Evolutionary conservation across 345 rosid species (phyloP).

Genomic region (Populus nigra): DNA sequence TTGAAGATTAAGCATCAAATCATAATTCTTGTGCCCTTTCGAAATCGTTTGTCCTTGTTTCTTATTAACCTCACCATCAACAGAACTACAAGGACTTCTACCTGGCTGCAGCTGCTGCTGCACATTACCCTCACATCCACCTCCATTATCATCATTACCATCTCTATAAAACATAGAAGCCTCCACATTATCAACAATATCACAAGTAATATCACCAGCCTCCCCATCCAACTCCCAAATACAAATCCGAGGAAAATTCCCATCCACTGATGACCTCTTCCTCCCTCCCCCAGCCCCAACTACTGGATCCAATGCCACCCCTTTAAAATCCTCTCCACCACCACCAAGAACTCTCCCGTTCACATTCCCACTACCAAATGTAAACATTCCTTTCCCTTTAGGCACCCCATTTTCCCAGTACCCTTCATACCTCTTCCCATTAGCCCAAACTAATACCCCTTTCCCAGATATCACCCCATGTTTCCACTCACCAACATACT

Average conservation of each 20-base stretch:
- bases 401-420: conserved; percentile 69
- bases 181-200: conserved; percentile 74
- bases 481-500: conserved; percentile 61
- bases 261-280: conserved; percentile 28
- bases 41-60: conserved; percentile 62
- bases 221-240: conserved; percentile 52
- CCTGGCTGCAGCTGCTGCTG: not conserved
- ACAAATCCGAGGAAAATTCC: conserved; percentile 69
- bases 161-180: conserved; percentile 58
- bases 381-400: conserved; percentile 53
- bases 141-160: conserved; percentile 16
- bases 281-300: not conserved
- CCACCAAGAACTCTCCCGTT: not conserved
- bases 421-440: conserved; percentile 61
- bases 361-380: conserved; percentile 29
- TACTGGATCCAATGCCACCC: conserved; percentile 1
- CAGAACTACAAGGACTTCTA: conserved; percentile 20
- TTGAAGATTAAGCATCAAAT: conserved; percentile 69
- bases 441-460: conserved; percentile 53
- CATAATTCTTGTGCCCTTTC: conserved; percentile 60
- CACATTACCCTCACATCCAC: conserved; percentile 9
- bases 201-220: conserved; percentile 82
- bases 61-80: conserved; percentile 45
- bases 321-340: conserved; percentile 14
- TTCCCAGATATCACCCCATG: conserved; percentile 51